Evolutionary conservation across 495 filamentous ascomycete species (phyloP), one percentile per base, ranked within the genome.

Genomic region (Neurospora tetraspora): DNA sequence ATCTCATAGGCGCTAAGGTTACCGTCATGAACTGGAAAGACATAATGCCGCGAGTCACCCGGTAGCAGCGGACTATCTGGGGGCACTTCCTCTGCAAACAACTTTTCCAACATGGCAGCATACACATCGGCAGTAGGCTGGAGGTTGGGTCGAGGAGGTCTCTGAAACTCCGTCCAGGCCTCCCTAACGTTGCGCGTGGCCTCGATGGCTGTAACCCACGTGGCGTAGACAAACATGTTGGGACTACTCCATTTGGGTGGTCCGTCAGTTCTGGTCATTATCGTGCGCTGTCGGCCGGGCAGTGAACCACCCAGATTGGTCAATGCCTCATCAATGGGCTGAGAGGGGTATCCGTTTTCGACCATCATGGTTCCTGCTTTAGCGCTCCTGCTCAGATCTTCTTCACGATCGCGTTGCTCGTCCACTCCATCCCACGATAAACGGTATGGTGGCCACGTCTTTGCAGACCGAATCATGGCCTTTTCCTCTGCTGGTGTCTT

Each of bases 391-490:
- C 83, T 84, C 61, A 81, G 74, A 31, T 81, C 80, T 34, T 86
- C 84, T 45, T 86, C 80, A 6, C 74, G 76, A 2, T 75, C 75
- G 39, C 80, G 79, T 31, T 77, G 81, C 70, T 83, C 82, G 73
- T 86, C 85, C 1, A 81, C 77, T 1, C 83, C 85, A 65, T 86
- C 83, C 37, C 82, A 79, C 18, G 79, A 77, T 74, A 80, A 76
- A 34, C 81, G 79, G 71, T 83, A 84, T 8, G 85, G 84, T 8
- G 85, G 85, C 85, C 83, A 86, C 0, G 84, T 83, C 37, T 79
- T 79, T 6, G 78, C 74, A 42, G 79, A 77, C 53, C 84, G 81
- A 23, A 78, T 59, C 8, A 80, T 80, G 31, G 80, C 79, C 11
- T 70, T 78, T 23, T 71, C 79, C 77, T 86, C 85, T 4, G 71